Evolutionary conservation across 257 asterid genomes (phyloP).

Genomic region (Nicotiana paniculata): DNA sequence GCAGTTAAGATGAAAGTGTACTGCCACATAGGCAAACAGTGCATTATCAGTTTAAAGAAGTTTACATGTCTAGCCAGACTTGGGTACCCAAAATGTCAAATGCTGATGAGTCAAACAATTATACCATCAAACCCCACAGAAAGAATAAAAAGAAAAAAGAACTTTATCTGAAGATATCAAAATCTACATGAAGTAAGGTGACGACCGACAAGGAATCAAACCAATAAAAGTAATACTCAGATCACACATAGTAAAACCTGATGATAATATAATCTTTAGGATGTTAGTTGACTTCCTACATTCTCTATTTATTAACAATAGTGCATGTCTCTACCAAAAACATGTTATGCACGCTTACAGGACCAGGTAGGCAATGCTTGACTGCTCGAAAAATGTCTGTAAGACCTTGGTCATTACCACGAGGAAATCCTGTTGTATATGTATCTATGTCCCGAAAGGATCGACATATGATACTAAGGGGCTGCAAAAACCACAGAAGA

Average conservation of each 20-base stretch:
- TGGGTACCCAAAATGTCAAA: background rate
- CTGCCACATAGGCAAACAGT: conserved; percentile 33
- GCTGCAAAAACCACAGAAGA: conserved; percentile 39
- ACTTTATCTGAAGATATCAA: background rate
- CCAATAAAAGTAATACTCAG: background rate
- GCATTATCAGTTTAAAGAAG: background rate
- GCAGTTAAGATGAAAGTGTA: conserved; percentile 88
- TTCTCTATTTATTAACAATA: background rate
- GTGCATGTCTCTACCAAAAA: background rate
- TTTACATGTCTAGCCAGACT: background rate
- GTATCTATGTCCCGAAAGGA: conserved; percentile 85
- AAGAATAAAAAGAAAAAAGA: background rate
- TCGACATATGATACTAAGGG: conserved; percentile 79
- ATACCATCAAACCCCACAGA: background rate
- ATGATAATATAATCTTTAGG: background rate
- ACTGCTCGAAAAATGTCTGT: conserved; percentile 69
- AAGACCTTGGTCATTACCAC: conserved; percentile 64
- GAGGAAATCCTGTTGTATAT: conserved; percentile 88
- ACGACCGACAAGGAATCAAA: background rate
- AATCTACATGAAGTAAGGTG: background rate
- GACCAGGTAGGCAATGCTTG: conserved; percentile 85
- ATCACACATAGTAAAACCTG: background rate
- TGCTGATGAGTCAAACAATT: background rate
- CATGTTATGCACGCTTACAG: conserved; percentile 40
- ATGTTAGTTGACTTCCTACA: background rate